These are phyloP conservation scores for Tilletia horrida DNA, from an alignment of 1,284 basidiomycete genomes.

Conservation along the genomic window DNA sequence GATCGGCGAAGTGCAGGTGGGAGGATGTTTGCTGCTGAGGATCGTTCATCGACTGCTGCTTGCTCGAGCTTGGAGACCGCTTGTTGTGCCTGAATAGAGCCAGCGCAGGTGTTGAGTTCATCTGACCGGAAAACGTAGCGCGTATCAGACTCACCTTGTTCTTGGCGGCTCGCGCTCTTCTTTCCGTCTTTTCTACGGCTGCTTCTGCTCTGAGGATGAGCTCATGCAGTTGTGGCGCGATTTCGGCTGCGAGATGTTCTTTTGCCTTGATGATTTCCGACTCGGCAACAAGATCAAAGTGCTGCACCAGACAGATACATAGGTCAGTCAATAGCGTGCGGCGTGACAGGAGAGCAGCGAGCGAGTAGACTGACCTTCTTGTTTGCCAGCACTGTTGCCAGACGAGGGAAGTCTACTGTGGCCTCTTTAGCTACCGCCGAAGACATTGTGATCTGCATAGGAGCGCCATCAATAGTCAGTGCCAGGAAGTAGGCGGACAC, in stretches of 20 bases:
- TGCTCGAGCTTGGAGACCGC: background rate
- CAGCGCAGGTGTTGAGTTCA: background rate
- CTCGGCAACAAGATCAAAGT: conserved; percentile 26
- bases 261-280: conserved; percentile 20
- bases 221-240: conserved; percentile 24
- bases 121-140: background rate
- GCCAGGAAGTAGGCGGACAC: too few relatives aligned
- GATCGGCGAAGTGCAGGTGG: background rate
- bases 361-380: background rate
- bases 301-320: background rate
- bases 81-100: conserved; percentile 7
- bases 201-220: conserved; percentile 24
- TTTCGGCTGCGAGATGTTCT: conserved; percentile 24
- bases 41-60: background rate
- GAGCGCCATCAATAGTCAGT: too few relatives aligned
- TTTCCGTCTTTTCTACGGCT: conserved; percentile 22
- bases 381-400: conserved; percentile 18
- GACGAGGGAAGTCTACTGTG: conserved; percentile 19
- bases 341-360: background rate
- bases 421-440: background rate
- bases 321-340: background rate
- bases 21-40: background rate
- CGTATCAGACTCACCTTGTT: conserved; percentile 19
- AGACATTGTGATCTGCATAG: too few relatives aligned
- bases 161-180: conserved; percentile 18